Percentiles rank a stretch among this genome's conserved stretches.
These are phyloP conservation scores for Borealophlyctis nickersoniae DNA, from an alignment of 192 early-diverging fungal species.

Conservation along the genomic window DNA sequence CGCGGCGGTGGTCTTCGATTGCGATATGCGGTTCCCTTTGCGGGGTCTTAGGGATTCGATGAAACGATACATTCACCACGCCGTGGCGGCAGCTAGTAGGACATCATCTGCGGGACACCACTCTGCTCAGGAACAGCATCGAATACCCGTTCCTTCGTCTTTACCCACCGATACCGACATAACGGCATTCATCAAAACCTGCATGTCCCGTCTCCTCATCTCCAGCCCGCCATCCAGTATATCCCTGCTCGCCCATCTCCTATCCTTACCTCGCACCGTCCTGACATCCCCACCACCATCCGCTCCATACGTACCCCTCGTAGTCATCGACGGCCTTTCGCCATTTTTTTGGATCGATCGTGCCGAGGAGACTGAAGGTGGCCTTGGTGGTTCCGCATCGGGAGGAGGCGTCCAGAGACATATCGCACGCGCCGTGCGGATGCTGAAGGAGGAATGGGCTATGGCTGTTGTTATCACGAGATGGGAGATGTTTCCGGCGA, in stretches of 20 bases:
- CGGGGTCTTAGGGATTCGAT: neutral
- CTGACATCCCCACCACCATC: neutral
- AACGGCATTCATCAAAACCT: neutral
- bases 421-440: neutral
- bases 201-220: neutral
- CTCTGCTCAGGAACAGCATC: neutral
- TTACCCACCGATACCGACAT: neutral
- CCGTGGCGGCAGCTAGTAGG: neutral
- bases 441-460: neutral
- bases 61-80: neutral
- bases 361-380: neutral
- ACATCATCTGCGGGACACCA: neutral
- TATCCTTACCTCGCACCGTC: neutral
- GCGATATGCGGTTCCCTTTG: neutral
- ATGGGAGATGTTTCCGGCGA: constrained; percentile 1
- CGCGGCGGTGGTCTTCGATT: neutral
- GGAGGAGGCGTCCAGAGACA: neutral
- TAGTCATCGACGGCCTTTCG: neutral
- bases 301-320: neutral
- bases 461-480: neutral
- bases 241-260: neutral
- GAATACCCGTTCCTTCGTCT: no score
- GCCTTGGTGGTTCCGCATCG: neutral
- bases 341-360: neutral
- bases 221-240: neutral